These are phyloP conservation scores for Fomitopsis betulina DNA, from an alignment of 1,284 basidiomycete species.

Conservation along the genomic window DNA sequence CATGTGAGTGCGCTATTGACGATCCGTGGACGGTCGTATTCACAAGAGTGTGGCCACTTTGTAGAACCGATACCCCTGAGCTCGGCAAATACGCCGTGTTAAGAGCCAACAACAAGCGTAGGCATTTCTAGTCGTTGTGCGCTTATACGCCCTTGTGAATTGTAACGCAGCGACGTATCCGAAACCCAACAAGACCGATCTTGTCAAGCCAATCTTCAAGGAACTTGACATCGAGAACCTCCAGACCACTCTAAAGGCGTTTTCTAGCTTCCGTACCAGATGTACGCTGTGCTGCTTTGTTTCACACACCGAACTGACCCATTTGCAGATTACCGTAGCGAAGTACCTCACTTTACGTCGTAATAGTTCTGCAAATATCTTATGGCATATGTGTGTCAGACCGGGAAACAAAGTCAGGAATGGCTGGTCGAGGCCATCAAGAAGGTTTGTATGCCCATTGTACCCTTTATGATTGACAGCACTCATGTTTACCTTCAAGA, in stretches of 20 bases:
- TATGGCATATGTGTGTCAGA: constrained; percentile 35
- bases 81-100: constrained; percentile 44
- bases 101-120: constrained; percentile 36
- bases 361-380: background rate
- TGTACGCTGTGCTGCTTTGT: constrained; percentile 37
- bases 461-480: constrained; percentile 4
- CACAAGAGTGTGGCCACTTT: constrained; percentile 15
- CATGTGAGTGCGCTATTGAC: constrained; percentile 50
- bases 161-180: constrained; percentile 45
- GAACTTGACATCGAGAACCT: constrained; percentile 68
- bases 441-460: constrained; percentile 40
- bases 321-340: constrained; percentile 25
- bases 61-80: constrained; percentile 71
- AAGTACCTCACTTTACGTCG: constrained; percentile 48
- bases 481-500: constrained; percentile 38
- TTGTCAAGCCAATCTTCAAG: constrained; percentile 57
- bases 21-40: background rate
- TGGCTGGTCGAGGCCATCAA: constrained; percentile 79
- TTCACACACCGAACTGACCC: background rate
- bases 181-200: constrained; percentile 51
- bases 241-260: constrained; percentile 64
- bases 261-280: constrained; percentile 71
- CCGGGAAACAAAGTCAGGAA: constrained; percentile 75
- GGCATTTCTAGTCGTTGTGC: constrained; percentile 10
- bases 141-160: background rate